Conservation (phyloP, 83 land plant species). For the Larix sibirica region DNA sequence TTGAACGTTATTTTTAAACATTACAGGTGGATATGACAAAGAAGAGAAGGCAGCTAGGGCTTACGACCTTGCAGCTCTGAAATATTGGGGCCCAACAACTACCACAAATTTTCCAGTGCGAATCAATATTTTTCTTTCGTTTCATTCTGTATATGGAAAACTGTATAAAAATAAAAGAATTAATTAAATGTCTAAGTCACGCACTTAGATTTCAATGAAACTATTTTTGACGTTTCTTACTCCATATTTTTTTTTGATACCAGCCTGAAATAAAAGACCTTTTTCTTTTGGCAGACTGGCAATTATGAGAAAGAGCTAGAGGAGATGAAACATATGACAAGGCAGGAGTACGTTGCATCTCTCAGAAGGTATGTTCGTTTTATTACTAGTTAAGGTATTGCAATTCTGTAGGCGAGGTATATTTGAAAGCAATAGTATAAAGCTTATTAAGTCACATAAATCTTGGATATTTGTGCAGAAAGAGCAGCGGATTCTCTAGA, state of each 20-base stretch:
- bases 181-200: too few species aligned
- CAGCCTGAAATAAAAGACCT: too few species aligned
- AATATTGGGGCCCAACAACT: slow-evolving; percentile 32
- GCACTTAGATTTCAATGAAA: too few species aligned
- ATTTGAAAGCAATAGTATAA: background rate
- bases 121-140: too few species aligned
- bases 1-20: too few species aligned
- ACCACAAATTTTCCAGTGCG: slow-evolving; percentile 29
- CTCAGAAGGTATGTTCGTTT: slow-evolving; percentile 69
- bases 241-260: too few species aligned
- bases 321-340: slow-evolving; percentile 97
- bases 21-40: slow-evolving; percentile 28
- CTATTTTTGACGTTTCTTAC: too few species aligned
- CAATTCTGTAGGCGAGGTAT: too few species aligned
- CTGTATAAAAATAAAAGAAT: too few species aligned
- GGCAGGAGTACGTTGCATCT: slow-evolving; percentile 96
- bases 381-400: background rate
- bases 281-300: slow-evolving; percentile 49
- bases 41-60: slow-evolving; percentile 40
- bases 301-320: slow-evolving; percentile 93
- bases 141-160: too few species aligned
- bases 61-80: slow-evolving; percentile 39
- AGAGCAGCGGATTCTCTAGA: slow-evolving; percentile 87
- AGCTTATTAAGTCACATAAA: background rate
- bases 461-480: slow-evolving; percentile 45